These are phyloP conservation scores for Saccharomycopsis sp. DNA, from an alignment of 805 yeast genomes.

Conservation along the genomic window DNA sequence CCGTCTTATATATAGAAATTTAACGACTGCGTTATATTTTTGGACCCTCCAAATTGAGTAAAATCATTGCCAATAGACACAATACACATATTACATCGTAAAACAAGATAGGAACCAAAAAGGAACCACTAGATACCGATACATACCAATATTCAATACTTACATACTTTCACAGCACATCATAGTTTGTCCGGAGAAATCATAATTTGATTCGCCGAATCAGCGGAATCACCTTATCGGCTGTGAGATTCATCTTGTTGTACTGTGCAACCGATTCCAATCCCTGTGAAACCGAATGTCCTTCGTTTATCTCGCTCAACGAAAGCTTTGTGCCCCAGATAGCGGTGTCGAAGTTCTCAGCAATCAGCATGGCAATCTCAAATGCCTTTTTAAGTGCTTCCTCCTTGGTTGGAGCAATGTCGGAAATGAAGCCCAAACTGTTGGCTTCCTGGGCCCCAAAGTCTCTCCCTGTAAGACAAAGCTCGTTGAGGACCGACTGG, in stretches of 20 bases:
- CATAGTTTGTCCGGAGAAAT: too few species aligned
- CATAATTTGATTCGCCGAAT: neutral
- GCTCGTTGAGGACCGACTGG: conserved; percentile 49
- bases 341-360: neutral
- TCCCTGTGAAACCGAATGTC: conserved; percentile 11
- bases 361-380: conserved; percentile 35
- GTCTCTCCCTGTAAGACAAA: conserved; percentile 54
- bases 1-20: too few species aligned
- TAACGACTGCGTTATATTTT: too few species aligned
- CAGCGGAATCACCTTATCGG: neutral
- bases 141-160: neutral
- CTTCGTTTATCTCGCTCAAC: conserved; percentile 6
- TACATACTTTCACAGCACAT: neutral
- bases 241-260: conserved; percentile 2
- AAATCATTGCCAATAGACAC: too few species aligned
- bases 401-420: conserved; percentile 39
- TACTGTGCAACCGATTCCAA: conserved; percentile 11
- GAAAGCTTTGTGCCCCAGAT: conserved; percentile 11
- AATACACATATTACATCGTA: too few species aligned
- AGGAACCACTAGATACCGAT: too few species aligned
- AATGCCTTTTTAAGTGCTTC: conserved; percentile 45
- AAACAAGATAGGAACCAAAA: too few species aligned
- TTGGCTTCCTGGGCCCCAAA: conserved; percentile 51
- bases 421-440: conserved; percentile 48
- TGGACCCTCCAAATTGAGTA: too few species aligned